Base-by-base conservation (phyloP, 257 asterid genomes). In the Primulina huaijiensis region DNA sequence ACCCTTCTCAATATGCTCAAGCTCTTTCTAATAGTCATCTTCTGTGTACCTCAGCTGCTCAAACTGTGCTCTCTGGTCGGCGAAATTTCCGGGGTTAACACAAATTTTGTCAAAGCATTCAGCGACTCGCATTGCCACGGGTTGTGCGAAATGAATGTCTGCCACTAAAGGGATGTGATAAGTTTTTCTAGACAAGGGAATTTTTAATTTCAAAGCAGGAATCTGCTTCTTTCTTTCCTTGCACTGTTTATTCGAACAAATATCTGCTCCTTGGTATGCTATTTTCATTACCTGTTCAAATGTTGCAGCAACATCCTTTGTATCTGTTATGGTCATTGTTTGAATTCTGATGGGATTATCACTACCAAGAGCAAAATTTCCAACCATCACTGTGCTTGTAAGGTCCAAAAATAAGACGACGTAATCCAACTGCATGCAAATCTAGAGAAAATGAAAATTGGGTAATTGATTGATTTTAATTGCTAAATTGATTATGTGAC, bases 231-330 rank as follows among this genome's bases (percentile, higher is more conserved):
- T 79, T 94, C 89, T 77, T 94, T 83, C 99, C 99, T 80, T 94
- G 99, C 25, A 94, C 99, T 5, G 97, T 21, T 91, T 74, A 94
- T 94, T 70, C 99, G 85, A 60, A 94, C 99, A 1, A 72, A 94
- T 80, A 78, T 94, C 96, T 7, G 99, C 99, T 82, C 99, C 99
- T 67, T 80, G 78, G 72, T 94, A 97, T 65, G 99, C 93, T 35
- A 94, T 94, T 77, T 89, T 86, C 99, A 94, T 94, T 63, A 94
- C 99, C 99, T 94, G 89, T 77, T 91, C 97, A 68, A 94, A 97
- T 43, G 99, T 94, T 20, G 79, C 97, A 70, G 97, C 87, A 20
- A 94, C 89, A 77, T 94, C 97, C 82, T 94, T 94, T n/a, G 99
- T 94, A 79, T 94, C 99, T 0, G 99, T 79, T 37, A 97, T 94